Percentiles rank a stretch among this genome's conserved stretches.
phyloP scores from a whole-genome alignment of 2,329 filamentous ascomycete species.

The Claviceps fusiformis region DNA sequence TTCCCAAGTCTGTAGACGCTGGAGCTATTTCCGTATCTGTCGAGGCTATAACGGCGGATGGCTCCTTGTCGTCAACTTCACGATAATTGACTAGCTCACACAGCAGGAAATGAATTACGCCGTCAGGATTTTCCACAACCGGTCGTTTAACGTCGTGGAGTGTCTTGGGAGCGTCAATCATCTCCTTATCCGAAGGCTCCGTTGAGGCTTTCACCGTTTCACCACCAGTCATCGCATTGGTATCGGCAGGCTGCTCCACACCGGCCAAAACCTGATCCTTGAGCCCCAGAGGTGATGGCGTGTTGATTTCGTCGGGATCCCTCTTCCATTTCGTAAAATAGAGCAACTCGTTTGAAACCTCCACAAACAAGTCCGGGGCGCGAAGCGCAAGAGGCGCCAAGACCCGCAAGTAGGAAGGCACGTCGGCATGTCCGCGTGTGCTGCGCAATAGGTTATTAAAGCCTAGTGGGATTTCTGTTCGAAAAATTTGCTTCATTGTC shows the following conservation, averaged over 20 bases:
- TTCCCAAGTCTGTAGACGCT: constrained; percentile 13
- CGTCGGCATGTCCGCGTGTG: constrained; percentile 47
- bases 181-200: constrained; percentile 44
- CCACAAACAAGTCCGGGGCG: constrained; percentile 72
- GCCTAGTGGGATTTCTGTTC: constrained; percentile 68
- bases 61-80: constrained; percentile 78
- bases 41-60: constrained; percentile 29
- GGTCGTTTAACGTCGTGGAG: constrained; percentile 62
- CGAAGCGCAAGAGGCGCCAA: constrained; percentile 71
- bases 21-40: constrained; percentile 22
- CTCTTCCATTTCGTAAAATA: constrained; percentile 51
- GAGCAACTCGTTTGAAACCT: constrained; percentile 74
- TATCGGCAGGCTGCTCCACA: constrained; percentile 2
- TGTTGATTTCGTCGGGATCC: constrained; percentile 19
- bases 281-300: constrained; percentile 24
- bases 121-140: constrained; percentile 81
- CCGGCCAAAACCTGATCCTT: constrained; percentile 18
- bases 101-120: constrained; percentile 87
- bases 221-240: constrained; percentile 12
- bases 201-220: constrained; percentile 47
- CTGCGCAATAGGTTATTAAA: constrained; percentile 46
- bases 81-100: constrained; percentile 85
- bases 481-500: constrained; percentile 82
- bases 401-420: constrained; percentile 58
- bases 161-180: constrained; percentile 51